A percentile compares a stretch with the other conserved stretches of the same genome.
phyloP scores from a whole-genome alignment of 441 rosid species.

The Bocquillonia castaneifolia region DNA sequence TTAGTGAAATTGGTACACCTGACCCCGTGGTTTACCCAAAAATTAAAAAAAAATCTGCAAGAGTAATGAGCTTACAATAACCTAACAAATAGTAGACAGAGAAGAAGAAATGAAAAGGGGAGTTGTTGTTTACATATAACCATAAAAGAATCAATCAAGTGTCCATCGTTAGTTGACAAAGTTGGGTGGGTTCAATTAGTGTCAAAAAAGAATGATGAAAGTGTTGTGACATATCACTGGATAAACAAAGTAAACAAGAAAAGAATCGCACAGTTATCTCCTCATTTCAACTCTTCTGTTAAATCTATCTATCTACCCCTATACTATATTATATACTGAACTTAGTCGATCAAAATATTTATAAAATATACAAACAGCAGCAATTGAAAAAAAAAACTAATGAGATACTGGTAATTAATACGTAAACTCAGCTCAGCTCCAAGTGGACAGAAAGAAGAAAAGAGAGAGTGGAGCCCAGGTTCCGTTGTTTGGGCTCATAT shows the following conservation, averaged over 20 bases:
- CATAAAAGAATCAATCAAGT: constrained; percentile 15
- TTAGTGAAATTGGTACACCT: too few species aligned
- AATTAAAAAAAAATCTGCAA: too few species aligned
- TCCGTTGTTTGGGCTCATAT: constrained; percentile 17
- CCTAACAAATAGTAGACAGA: too few species aligned
- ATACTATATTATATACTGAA: too few species aligned
- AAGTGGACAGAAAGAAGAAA: neutral
- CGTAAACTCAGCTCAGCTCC: neutral
- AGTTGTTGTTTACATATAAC: constrained; percentile 5
- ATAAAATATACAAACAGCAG: too few species aligned
- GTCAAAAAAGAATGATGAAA: constrained; percentile 14
- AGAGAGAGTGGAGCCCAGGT: constrained; percentile 6
- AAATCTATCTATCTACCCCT: constrained; percentile 2
- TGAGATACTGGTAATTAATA: neutral
- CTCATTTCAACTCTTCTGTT: neutral
- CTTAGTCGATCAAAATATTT: too few species aligned
- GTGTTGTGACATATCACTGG: constrained; percentile 30
- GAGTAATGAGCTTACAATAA: too few species aligned
- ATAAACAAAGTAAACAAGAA: constrained; percentile 16
- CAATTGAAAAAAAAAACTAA: constrained; percentile 18
- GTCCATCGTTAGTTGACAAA: constrained; percentile 11
- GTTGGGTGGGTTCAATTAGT: neutral
- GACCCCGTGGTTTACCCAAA: too few species aligned
- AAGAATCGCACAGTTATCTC: constrained; percentile 16
- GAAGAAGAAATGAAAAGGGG: neutral